A percentile compares a stretch with the other conserved stretches of the same genome.
These are phyloP conservation scores for Kwoniella sp. DNA, from an alignment of 768 basidiomycete species.

Conservation along the genomic window DNA sequence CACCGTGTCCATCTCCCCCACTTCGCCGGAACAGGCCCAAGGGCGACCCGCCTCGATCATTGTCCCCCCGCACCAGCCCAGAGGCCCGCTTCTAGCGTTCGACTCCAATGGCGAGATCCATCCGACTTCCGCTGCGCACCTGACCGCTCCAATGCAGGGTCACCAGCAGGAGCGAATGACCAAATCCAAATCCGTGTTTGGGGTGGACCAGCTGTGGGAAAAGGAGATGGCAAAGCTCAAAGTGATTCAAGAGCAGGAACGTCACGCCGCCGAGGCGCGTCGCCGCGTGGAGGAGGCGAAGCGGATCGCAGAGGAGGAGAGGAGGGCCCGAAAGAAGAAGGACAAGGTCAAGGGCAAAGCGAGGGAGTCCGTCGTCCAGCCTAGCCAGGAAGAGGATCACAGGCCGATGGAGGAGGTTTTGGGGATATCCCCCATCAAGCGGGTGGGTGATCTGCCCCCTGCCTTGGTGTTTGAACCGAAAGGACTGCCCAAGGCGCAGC, in stretches of 20 bases:
- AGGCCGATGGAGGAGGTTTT: constrained; percentile 1
- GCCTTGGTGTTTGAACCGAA: constrained; percentile 13
- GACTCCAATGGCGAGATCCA: constrained; percentile 10
- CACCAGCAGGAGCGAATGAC: constrained; percentile 37
- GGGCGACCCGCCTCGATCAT: not conserved
- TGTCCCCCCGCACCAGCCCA: not conserved
- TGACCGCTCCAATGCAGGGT: not conserved
- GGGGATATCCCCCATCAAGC: constrained; percentile 16
- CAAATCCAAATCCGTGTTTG: constrained; percentile 75
- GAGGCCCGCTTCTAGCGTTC: constrained; percentile 17
- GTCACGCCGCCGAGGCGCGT: constrained; percentile 52
- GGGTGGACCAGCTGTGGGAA: constrained; percentile 90
- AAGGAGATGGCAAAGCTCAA: constrained; percentile 75
- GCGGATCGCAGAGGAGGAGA: constrained; percentile 51
- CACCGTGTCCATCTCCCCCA: constrained; percentile 33
- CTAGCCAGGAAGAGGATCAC: not conserved
- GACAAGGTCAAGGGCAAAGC: constrained; percentile 27
- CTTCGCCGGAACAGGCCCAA: constrained; percentile 3
- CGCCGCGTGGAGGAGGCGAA: constrained; percentile 54
- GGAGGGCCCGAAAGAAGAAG: constrained; percentile 38
- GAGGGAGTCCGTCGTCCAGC: not conserved
- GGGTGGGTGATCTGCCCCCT: constrained; percentile 13
- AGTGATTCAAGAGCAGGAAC: constrained; percentile 65
- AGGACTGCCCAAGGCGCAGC: too few species aligned
- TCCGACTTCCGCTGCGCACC: constrained; percentile 3